Evolutionary conservation across 1,284 basidiomycete species (phyloP), one percentile per base, ranked within the genome.

Genomic region (Coriolopsis trogii): DNA sequence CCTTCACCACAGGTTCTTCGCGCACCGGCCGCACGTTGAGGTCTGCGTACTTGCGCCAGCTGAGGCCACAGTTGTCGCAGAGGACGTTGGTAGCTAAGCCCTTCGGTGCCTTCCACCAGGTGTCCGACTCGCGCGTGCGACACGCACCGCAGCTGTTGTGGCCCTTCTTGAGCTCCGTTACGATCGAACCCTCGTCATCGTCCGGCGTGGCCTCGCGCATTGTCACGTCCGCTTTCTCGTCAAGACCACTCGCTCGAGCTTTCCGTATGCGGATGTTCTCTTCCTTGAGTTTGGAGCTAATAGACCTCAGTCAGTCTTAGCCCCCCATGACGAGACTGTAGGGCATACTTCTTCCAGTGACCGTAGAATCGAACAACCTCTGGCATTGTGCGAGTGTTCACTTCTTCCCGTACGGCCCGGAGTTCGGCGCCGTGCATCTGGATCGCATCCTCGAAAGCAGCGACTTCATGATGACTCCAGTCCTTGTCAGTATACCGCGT

Each of bases 21-120:
- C 89, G 78, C 25, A 83, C 62, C 5, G 84, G 84, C 33, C 87
- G 76, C 16, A 89, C 84, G 61, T 87, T 89, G 36, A 91, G 72
- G 62, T 95, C 91, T 0, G 91, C 93, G 66, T 95, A 95, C 70
- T 94, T 95, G 58, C 93, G 76, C 85, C 92, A 95, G 60, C 82
- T 85, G 30, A 78, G 76, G 43, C 93, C 92, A 64, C 93, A 95
- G 26, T 70, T 78, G 43, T 93, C 89, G 69, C 93, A 93, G 58
- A 95, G 80, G 39, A 93, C 78, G 49, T 76, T 77, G 1, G 81
- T 84, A 18, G 76, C 75, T 46, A 95, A 78, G 34, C 86, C 84
- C 67, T 91, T 89, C 4, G 91, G 89, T 44, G 91, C 87, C 70
- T 89, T 87, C 91, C 91, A 93, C 94, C 92, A 95, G 4, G 73